These are phyloP conservation scores for Xylariaceae sp. DNA, from an alignment of 2,329 filamentous ascomycete genomes.

Conservation along the genomic window DNA sequence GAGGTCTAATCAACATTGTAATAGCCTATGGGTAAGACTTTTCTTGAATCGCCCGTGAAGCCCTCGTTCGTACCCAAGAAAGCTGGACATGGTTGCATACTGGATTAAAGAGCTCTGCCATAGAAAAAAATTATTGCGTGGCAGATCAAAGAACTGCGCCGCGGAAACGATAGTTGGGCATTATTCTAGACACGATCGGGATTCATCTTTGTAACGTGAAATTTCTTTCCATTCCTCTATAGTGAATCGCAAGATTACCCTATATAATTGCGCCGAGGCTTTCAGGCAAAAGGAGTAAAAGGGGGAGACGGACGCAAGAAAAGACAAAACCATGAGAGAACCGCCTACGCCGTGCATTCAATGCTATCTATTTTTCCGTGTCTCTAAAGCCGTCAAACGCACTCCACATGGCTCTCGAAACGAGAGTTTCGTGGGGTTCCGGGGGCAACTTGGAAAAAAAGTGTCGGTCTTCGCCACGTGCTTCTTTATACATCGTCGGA, in stretches of 20 bases:
- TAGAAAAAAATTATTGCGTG: no score
- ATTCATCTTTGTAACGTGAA: no score
- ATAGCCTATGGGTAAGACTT: neutral
- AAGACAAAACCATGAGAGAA: neutral
- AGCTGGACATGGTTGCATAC: no score
- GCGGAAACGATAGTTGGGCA: no score
- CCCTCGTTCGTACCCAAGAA: neutral
- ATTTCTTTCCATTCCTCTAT: neutral
- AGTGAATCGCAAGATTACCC: neutral
- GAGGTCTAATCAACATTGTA: neutral
- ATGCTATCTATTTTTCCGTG: constrained; percentile 3
- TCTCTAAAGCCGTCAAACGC: constrained; percentile 1
- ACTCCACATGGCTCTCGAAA: constrained; percentile 1
- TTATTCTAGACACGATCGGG: no score
- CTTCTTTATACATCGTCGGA: constrained; percentile 10
- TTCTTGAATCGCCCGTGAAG: neutral
- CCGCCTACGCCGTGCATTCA: constrained; percentile 10
- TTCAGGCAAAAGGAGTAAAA: neutral
- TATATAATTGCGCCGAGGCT: neutral
- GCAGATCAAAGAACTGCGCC: no score
- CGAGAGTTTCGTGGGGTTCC: neutral
- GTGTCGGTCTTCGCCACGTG: neutral
- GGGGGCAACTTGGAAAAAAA: neutral
- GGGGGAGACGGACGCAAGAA: neutral
- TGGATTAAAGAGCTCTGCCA: no score